These are phyloP conservation scores for Ochetophila trinervis DNA, from an alignment of 306 rosid genomes.

Conservation along the genomic window DNA sequence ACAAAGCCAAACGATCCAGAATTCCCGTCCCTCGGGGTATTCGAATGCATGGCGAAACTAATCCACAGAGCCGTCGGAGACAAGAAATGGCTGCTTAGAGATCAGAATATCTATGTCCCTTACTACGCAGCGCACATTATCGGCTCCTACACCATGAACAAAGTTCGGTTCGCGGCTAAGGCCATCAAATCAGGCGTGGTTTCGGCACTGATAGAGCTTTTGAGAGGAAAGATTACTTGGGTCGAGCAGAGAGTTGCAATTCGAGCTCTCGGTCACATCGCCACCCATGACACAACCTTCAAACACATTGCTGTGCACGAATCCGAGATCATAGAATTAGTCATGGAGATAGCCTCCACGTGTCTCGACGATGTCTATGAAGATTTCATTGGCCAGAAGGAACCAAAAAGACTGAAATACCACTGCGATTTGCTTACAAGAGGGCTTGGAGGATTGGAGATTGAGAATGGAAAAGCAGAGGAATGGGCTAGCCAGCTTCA, in stretches of 20 bases:
- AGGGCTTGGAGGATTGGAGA: constrained; percentile 53
- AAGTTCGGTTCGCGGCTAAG: constrained; percentile 37
- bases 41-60: constrained; percentile 58
- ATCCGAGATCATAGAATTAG: constrained; percentile 35
- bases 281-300: constrained; percentile 47
- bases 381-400: constrained; percentile 36
- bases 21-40: constrained; percentile 62
- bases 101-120: constrained; percentile 60
- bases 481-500: constrained; percentile 71
- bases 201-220: constrained; percentile 45
- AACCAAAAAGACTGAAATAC: constrained; percentile 43
- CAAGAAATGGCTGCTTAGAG: constrained; percentile 45
- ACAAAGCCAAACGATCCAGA: constrained; percentile 50
- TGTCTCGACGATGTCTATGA: constrained; percentile 43
- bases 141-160: constrained; percentile 65
- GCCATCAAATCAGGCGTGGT: constrained; percentile 51
- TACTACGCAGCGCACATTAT: constrained; percentile 73
- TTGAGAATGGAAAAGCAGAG: constrained; percentile 59
- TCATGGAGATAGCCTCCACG: constrained; percentile 40
- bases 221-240: constrained; percentile 64
- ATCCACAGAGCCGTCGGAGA: constrained; percentile 42
- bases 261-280: constrained; percentile 62
- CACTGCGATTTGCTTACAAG: constrained; percentile 59
- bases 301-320: constrained; percentile 39
- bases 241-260: constrained; percentile 71